Conservation (phyloP, 768 basidiomycete species). For the Boletus fagicola region DNA sequence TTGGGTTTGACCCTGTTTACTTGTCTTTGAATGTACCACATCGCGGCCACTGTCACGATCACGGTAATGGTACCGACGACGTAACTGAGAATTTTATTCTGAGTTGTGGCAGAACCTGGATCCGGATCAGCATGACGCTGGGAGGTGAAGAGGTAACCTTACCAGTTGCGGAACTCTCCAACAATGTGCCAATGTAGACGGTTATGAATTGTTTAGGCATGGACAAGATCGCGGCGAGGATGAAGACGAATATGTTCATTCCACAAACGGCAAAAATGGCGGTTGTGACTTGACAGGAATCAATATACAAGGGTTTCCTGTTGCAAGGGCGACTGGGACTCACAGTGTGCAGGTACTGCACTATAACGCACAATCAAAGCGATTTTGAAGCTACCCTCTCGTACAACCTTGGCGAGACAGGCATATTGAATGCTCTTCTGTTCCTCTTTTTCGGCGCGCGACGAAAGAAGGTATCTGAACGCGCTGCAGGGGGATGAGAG, state of each 20-base stretch:
- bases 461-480: slow-evolving; percentile 76
- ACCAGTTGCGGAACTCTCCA: slow-evolving; percentile 48
- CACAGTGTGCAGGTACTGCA: slow-evolving; percentile 86
- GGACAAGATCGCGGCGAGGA: slow-evolving; percentile 75
- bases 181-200: slow-evolving; percentile 83
- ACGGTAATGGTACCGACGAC: slow-evolving; percentile 65
- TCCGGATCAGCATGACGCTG: slow-evolving; percentile 3
- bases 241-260: slow-evolving; percentile 76
- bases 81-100: slow-evolving; percentile 66
- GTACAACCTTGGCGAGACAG: slow-evolving; percentile 64
- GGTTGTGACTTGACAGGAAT: slow-evolving; percentile 62
- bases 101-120: slow-evolving; percentile 29
- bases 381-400: slow-evolving; percentile 86
- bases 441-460: slow-evolving; percentile 75
- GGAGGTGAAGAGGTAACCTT: not conserved
- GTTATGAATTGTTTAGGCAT: slow-evolving; percentile 90
- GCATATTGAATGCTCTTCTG: slow-evolving; percentile 56
- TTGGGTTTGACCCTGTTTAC: slow-evolving; percentile 68
- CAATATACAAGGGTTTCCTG: not conserved
- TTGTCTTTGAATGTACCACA: slow-evolving; percentile 78
- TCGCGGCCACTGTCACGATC: slow-evolving; percentile 69
- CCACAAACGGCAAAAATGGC: slow-evolving; percentile 88
- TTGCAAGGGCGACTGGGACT: slow-evolving; percentile 27
- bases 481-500: slow-evolving; percentile 46
- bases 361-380: slow-evolving; percentile 74